A percentile compares a stretch with the other conserved stretches of the same genome.
These are phyloP conservation scores for Combretum micranthum DNA, from an alignment of 345 rosid genomes.

Conservation along the genomic window DNA sequence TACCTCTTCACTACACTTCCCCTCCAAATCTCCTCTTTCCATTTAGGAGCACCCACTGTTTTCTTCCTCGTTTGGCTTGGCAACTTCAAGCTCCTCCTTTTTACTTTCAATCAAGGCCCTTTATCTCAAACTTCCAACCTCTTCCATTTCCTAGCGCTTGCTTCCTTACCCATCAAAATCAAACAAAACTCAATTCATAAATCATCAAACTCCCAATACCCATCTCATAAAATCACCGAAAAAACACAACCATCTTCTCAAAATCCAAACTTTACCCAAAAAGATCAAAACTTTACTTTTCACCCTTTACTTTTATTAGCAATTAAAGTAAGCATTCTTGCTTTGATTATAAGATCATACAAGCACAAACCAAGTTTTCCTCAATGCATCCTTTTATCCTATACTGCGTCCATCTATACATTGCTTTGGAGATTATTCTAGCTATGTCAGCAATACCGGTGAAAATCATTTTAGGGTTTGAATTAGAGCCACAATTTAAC, in stretches of 20 bases:
- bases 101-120: conserved; percentile 44
- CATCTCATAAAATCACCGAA: not conserved
- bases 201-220: too few relatives aligned
- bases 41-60: conserved; percentile 19
- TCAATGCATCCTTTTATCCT: conserved; percentile 17
- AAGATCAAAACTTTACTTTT: not conserved
- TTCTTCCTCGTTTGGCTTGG: conserved; percentile 49
- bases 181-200: too few relatives aligned
- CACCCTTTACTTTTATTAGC: conserved; percentile 11
- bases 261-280: not conserved
- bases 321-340: conserved; percentile 23
- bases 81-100: conserved; percentile 52
- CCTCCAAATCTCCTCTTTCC: conserved; percentile 20
- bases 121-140: conserved; percentile 27
- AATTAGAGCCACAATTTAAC: conserved; percentile 48
- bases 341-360: conserved; percentile 16
- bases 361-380: conserved; percentile 21
- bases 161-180: conserved; percentile 50
- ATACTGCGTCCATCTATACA: conserved; percentile 23
- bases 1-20: conserved; percentile 39
- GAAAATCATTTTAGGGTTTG: conserved; percentile 29
- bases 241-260: not conserved
- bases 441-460: conserved; percentile 21
- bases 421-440: conserved; percentile 30
- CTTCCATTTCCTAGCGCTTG: conserved; percentile 38